Evolutionary conservation across 225 moss, liverwort and hornwort genomes (phyloP), one percentile per base, ranked within the genome.

Genomic region (Thuidium tamariscinum): DNA sequence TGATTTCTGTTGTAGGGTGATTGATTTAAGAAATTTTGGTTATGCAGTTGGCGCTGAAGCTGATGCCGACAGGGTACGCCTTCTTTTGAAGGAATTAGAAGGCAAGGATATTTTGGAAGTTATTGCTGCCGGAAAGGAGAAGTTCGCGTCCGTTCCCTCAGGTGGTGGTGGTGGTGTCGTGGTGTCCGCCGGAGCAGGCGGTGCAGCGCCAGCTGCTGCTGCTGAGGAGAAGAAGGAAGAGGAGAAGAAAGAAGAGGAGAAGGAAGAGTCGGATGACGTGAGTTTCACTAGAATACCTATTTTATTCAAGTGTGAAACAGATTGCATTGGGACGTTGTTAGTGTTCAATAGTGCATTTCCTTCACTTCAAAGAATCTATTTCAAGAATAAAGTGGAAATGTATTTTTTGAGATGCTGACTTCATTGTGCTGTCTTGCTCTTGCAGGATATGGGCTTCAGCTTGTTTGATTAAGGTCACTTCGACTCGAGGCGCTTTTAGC

Each of bases 191-290:
- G 95, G 80, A 21, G 89, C 82, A 44, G 93, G 92, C 54, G 91
- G 61, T 41, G 91, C 76, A 1, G 89, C 90, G 22, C 64, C 91
- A 34, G 88, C 91, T 57, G 90, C 92, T 34, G 91, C 89, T 27
- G 76, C 87, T 37, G 92, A 88, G 26, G 91, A 92, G 77, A 88
- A 88, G 84, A 92, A 91, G 39, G 94, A 97, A 79, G 92, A 87
- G 93, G 66, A 16, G 21, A 88, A 88, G 80, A 84, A 88, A 41
- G 88, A 90, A 74, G 90, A 96, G 64, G 86, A 92, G 12, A 95
- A 94, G 89, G 97, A 96, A 68, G 97, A 97, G 86, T 96, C 94
- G 4, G 95, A 97, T 79, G 95, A 97, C 41, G 97, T 94, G 83
- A 91, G 91, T 89, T 61, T 25, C 39, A 32, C n/a, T 13, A 7